These are phyloP conservation scores for Fusarium oxysporum DNA, from an alignment of 2,329 filamentous ascomycete species.

Conservation along the genomic window DNA sequence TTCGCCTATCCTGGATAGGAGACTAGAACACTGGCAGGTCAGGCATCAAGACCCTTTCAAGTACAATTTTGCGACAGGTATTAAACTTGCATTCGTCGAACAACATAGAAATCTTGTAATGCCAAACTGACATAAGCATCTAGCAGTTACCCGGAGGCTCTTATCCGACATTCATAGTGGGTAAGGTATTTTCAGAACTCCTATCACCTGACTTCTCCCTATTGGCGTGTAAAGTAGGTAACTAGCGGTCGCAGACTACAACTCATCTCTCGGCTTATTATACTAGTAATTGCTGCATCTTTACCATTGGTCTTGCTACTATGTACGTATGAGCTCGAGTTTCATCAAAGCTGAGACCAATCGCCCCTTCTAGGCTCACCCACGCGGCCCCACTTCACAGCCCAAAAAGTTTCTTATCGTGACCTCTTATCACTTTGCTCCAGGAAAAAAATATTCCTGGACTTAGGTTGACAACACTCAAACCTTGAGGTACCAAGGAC, in stretches of 20 bases:
- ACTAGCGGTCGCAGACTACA: neutral
- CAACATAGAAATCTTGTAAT: neutral
- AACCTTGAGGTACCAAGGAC: conserved; percentile 8
- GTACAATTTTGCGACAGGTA: no score
- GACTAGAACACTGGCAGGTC: neutral
- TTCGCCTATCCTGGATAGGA: neutral
- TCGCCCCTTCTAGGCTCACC: neutral
- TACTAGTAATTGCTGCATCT: neutral
- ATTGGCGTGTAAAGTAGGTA: neutral
- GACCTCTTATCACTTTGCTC: conserved; percentile 20
- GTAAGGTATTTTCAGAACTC: neutral
- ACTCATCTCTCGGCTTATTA: neutral
- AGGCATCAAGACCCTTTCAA: neutral
- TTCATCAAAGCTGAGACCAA: neutral
- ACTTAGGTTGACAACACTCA: conserved; percentile 13
- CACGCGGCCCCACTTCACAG: conserved; percentile 17
- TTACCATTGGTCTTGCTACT: neutral
- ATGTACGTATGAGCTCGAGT: neutral
- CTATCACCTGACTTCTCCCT: neutral
- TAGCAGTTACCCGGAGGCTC: neutral
- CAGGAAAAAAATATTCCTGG: conserved; percentile 26
- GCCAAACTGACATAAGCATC: neutral
- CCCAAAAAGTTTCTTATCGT: conserved; percentile 12
- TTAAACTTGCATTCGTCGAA: neutral
- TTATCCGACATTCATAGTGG: neutral